Conservation (phyloP, 2,329 filamentous ascomycete species). For the Fusarium algeriense region DNA sequence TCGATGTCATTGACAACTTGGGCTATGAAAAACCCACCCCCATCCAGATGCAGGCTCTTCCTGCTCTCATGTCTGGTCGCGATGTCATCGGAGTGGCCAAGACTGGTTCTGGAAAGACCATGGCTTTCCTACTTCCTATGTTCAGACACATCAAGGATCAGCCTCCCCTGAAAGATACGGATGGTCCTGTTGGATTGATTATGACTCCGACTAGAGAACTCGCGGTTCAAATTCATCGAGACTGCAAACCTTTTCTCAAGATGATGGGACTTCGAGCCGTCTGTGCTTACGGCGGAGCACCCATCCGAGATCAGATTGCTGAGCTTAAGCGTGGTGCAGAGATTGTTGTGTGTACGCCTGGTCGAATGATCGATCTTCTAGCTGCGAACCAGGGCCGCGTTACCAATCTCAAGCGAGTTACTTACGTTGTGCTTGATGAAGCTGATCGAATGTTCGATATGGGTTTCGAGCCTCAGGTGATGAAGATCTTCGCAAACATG, state of each 20-base stretch:
- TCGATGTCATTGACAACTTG: conserved; percentile 85
- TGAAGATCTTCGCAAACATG: conserved; percentile 94
- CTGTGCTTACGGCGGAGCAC: conserved; percentile 93
- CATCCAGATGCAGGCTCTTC: conserved; percentile 95
- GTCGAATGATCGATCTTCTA: conserved; percentile 94
- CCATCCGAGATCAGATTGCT: conserved; percentile 97
- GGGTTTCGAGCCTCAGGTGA: conserved; percentile 98
- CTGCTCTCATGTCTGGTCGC: conserved; percentile 93
- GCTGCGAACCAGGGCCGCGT: conserved; percentile 95
- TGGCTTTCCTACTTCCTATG: conserved; percentile 96
- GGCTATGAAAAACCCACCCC: conserved; percentile 91
- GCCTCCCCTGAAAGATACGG: conserved; percentile 80
- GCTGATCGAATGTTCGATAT: conserved; percentile 99
- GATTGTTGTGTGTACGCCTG: conserved; percentile 94
- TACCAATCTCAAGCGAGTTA: conserved; percentile 88
- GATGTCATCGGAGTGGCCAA: conserved; percentile 98
- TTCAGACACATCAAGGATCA: conserved; percentile 98
- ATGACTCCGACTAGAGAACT: conserved; percentile 96
- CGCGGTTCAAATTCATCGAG: conserved; percentile 91
- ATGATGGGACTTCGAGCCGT: conserved; percentile 86
- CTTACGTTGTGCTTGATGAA: conserved; percentile 95
- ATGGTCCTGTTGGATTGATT: conserved; percentile 89
- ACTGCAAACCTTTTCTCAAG: conserved; percentile 95
- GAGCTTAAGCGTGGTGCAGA: conserved; percentile 95
- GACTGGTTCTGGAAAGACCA: conserved; percentile 96